A percentile compares a stretch with the other conserved stretches of the same genome.
Conservation (phyloP, 2,329 filamentous ascomycete genomes). For the Orbilia brochopaga region DNA sequence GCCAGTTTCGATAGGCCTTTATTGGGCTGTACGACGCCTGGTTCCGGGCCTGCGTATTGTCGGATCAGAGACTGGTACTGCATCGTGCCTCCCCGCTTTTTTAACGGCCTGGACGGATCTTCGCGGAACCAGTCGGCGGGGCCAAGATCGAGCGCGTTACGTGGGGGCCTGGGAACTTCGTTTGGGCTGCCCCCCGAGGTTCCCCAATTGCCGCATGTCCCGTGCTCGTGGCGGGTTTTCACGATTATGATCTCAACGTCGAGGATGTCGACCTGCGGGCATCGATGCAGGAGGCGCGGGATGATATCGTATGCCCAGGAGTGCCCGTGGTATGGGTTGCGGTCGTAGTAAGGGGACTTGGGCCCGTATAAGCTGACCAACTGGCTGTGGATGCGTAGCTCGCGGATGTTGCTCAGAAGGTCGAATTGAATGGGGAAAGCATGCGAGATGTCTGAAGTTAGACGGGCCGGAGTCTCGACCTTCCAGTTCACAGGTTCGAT, state of each 20-base stretch:
- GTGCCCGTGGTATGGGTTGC: slow-evolving; percentile 8
- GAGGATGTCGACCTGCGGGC: slow-evolving; percentile 7
- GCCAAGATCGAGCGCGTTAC: too few relatives aligned
- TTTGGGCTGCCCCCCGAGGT: too few relatives aligned
- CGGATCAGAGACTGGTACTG: background rate
- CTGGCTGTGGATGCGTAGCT: slow-evolving; percentile 16
- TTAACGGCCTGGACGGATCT: too few relatives aligned
- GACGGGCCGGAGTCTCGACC: slow-evolving; percentile 12
- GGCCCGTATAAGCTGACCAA: slow-evolving; percentile 18
- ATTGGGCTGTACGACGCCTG: background rate
- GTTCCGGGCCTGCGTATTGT: background rate
- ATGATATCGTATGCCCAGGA: slow-evolving; percentile 30
- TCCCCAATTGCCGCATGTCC: too few relatives aligned
- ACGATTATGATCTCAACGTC: slow-evolving; percentile 14
- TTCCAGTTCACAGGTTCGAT: slow-evolving; percentile 14
- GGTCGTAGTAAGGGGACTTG: background rate
- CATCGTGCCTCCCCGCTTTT: background rate
- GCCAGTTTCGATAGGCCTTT: too few relatives aligned
- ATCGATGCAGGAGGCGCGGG: slow-evolving; percentile 11
- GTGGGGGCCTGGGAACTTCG: too few relatives aligned
- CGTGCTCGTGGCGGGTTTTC: too few relatives aligned
- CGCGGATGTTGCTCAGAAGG: slow-evolving; percentile 21
- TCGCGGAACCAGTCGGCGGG: too few relatives aligned
- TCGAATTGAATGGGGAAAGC: slow-evolving; percentile 6
- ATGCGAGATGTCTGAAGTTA: slow-evolving; percentile 12